Evolutionary conservation across 2,329 filamentous ascomycete species (phyloP).

Genomic region (Fusarium sp.): DNA sequence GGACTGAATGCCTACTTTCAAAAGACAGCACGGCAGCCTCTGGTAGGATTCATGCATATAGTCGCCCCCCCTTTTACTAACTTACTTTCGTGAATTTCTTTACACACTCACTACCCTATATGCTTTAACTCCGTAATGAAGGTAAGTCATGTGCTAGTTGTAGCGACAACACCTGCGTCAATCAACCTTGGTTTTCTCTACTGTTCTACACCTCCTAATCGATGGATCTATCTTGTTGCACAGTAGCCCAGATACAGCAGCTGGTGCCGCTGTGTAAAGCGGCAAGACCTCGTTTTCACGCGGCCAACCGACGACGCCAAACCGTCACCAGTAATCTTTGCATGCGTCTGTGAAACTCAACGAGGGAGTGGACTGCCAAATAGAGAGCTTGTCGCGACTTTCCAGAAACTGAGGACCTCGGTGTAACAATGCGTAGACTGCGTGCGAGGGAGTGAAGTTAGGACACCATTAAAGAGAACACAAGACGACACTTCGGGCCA

Average conservation of each 20-base stretch:
- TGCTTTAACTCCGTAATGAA: not conserved
- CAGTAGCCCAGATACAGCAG: conserved; percentile 44
- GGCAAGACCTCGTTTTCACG: conserved; percentile 44
- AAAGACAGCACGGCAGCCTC: too few relatives aligned
- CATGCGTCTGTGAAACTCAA: conserved; percentile 26
- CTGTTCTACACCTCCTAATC: conserved; percentile 14
- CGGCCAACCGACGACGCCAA: conserved; percentile 30
- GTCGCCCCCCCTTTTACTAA: not conserved
- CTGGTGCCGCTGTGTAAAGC: conserved; percentile 39
- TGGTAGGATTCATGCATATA: not conserved
- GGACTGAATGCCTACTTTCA: too few relatives aligned
- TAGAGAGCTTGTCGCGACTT: conserved; percentile 44
- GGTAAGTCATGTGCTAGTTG: not conserved
- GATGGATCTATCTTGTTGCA: conserved; percentile 15
- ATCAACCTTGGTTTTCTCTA: not conserved
- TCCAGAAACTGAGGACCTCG: conserved; percentile 31
- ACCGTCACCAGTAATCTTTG: conserved; percentile 19
- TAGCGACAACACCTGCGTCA: not conserved
- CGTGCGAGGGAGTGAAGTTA: conserved; percentile 23
- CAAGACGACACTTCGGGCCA: conserved; percentile 11
- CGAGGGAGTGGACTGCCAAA: conserved; percentile 37
- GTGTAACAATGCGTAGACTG: conserved; percentile 30
- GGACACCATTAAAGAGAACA: conserved; percentile 8
- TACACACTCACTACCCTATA: conserved; percentile 1
- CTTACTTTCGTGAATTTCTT: not conserved